Evolutionary conservation across 768 basidiomycete species (phyloP).

Genomic region (Sporobolomyces roseus): DNA sequence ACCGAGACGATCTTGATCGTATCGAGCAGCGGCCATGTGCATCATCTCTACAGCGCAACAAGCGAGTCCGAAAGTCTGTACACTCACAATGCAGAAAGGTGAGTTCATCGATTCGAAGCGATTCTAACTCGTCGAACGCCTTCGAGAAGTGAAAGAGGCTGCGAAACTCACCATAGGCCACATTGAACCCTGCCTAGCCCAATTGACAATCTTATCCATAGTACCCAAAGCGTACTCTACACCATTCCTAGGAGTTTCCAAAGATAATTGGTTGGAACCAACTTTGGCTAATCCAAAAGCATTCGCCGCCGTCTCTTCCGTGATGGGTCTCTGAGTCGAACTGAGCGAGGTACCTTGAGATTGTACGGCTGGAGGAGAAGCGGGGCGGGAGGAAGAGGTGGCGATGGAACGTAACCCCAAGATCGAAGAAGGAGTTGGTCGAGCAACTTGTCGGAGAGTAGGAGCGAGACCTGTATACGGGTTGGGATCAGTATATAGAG

Average conservation of each 20-base stretch:
- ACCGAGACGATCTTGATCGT: slow-evolving; percentile 95
- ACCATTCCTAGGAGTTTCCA: slow-evolving; percentile 83
- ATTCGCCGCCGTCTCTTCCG: slow-evolving; percentile 8
- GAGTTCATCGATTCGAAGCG: background rate
- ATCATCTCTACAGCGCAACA: slow-evolving; percentile 99
- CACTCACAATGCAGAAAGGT: no score
- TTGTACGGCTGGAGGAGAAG: slow-evolving; percentile 7
- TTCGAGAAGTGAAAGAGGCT: background rate
- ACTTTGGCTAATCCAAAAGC: slow-evolving; percentile 38
- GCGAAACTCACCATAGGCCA: slow-evolving; percentile 92
- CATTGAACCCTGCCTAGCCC: slow-evolving; percentile 96
- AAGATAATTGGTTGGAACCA: slow-evolving; percentile 42
- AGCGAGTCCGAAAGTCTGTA: slow-evolving; percentile 66
- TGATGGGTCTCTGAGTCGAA: background rate
- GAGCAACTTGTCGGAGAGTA: slow-evolving; percentile 26
- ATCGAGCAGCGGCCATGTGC: slow-evolving; percentile 99
- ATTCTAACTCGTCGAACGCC: slow-evolving; percentile 1
- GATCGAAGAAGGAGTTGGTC: slow-evolving; percentile 13
- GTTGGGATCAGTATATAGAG: background rate
- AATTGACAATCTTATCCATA: slow-evolving; percentile 92
- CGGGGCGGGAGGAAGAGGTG: slow-evolving; percentile 20
- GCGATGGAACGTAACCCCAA: slow-evolving; percentile 23
- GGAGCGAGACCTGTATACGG: slow-evolving; percentile 24
- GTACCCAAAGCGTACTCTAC: slow-evolving; percentile 98
- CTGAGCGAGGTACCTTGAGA: background rate